Base-by-base conservation (phyloP, 2,329 filamentous ascomycete species). In the Colletotrichum gloeosporioides region DNA sequence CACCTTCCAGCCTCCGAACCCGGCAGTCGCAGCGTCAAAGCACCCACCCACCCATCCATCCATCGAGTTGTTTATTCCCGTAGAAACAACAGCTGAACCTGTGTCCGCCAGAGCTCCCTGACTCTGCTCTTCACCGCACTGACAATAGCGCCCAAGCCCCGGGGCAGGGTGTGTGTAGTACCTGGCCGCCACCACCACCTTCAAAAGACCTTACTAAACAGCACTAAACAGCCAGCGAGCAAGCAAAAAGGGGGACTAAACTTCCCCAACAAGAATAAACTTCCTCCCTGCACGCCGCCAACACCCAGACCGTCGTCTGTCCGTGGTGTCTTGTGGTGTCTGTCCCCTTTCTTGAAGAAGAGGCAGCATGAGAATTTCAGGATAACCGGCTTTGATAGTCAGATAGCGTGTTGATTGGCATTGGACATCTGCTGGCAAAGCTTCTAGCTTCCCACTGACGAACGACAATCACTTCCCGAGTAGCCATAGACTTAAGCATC, bases 201-300 rank as follows among this genome's bases (percentile, higher is more conserved):
- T 4, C 12, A 49, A 7, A 7, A 49, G 39, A 49, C 39, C 39
- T 49, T 49, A 49, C 18, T 49, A 49, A 49, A 49, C 39, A 49
- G 39, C 39, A 49, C 9, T 49, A 39, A 44, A 57, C 53, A 57
- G 53, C 12, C 22, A 57, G 53, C 25, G 22, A 16, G 62, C 39
- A 29, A 15, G 10, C 36, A 22, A 31, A 53, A 22, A 68, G 18
- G 22, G 64, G 16, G 34, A 18, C 34, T 74, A 71, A 53, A n/a
- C 57, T 27, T 76, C 69, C 71, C 57, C 73, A 76, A 76, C 73
- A 76, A 73, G 69, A 76, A 64, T 76, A 59, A 53, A 68, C 64
- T 76, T 76, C 34, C 39, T 68, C 32, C n/a, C 18, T 67, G 31
- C 53, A n/a, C 55, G 25, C 62, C 27, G 57, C 63, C 63, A 65